Base-by-base conservation (phyloP, 345 rosid species). In the Luvunga scandens region DNA sequence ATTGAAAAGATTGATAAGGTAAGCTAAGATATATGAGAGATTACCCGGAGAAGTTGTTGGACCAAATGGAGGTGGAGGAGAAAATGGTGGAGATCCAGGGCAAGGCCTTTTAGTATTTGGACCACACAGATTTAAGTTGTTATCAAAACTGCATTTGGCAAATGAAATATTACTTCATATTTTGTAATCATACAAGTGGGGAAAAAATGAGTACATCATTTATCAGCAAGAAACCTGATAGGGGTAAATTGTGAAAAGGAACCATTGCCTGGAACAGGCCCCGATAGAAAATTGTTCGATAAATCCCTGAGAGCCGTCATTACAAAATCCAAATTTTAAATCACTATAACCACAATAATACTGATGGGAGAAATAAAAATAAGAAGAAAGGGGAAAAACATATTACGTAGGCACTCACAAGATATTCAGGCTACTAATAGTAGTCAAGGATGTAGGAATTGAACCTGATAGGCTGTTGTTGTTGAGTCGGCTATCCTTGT, bases 31-130 rank as follows among this genome's bases (percentile, higher is more conserved):
- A 42, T 72, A 78, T 25, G 68, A 8, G 19, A 75, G 30, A 77
- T 78, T 85, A 94, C 98, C 97, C 36, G 93, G 97, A 21, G 87
- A 66, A 65, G 98, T 85, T 31, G 90, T 92, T 30, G 91, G 95
- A 66, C 89, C 87, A 88, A 97, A 93, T 33, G 99, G 98, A 56
- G 99, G 98, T 19, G 99, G 98, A 36, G 99, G 99, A 75, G 99
- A 90, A 85, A 96, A 96, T 30, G 99, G 99, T 38, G 95, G 99
- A 80, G 99, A 96, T 66, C 99, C 98, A 38, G 98, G 97, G 88
- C 99, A 97, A 75, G 99, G 93, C 62, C 71, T 90, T 74, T 93
- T 93, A 73, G 97, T 91, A 65, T 92, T 95, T 5, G 94, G 98
- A 55, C 99, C 99, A 88, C 99, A 97, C 5, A 97, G 87, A 82